Conservation (phyloP, 352 stramenopile species). For the Blastocystis sp. region DNA sequence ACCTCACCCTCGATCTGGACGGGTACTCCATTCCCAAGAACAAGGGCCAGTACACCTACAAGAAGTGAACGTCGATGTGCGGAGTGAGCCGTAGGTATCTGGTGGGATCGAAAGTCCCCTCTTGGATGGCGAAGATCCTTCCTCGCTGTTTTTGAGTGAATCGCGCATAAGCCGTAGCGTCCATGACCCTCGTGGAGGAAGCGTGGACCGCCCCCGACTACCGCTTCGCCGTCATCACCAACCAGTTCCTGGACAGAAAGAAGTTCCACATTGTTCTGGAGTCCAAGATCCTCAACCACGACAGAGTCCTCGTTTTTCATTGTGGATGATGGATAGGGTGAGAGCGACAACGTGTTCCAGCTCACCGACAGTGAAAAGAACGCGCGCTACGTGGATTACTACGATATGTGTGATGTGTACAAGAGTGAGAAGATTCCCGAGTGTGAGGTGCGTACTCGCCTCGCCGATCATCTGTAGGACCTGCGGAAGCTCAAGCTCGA, state of each 20-base stretch:
- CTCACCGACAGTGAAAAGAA: conserved; percentile 46
- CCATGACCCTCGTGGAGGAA: conserved; percentile 64
- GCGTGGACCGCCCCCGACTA: conserved; percentile 55
- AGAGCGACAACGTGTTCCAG: conserved; percentile 62
- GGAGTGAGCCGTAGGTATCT: conserved; percentile 32
- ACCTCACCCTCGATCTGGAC: conserved; percentile 21
- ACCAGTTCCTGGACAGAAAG: conserved; percentile 30
- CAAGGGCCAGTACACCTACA: conserved; percentile 65
- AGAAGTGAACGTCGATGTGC: neutral
- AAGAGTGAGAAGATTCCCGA: conserved; percentile 58
- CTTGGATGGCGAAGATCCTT: conserved; percentile 3
- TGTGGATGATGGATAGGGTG: neutral
- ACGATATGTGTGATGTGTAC: conserved; percentile 67
- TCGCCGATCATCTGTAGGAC: neutral
- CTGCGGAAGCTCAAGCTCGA: conserved; percentile 9
- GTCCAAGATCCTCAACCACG: conserved; percentile 58
- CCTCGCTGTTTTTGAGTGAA: conserved; percentile 14
- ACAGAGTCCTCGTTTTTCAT: neutral
- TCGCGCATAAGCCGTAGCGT: conserved; percentile 23
- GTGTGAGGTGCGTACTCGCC: neutral
- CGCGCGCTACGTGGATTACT: conserved; percentile 56
- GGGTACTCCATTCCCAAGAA: conserved; percentile 63
- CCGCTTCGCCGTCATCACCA: conserved; percentile 42
- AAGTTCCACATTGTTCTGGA: conserved; percentile 67
- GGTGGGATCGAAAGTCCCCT: conserved; percentile 48